These are phyloP conservation scores for Penicillium argentinense DNA, from an alignment of 495 filamentous ascomycete genomes.

Conservation along the genomic window DNA sequence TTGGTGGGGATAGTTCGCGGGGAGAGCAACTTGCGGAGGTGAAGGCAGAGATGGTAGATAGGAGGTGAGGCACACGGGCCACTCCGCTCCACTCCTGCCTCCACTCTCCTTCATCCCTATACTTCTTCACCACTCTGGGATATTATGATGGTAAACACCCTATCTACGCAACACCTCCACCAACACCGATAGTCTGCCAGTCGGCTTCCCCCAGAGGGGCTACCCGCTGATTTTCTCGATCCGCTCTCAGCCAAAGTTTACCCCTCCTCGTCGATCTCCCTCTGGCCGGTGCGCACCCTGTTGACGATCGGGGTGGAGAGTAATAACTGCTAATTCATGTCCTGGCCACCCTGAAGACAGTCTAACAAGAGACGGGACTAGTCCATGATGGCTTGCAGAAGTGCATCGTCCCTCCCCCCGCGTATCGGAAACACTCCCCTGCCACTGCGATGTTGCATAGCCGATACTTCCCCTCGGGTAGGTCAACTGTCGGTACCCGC, in stretches of 20 bases:
- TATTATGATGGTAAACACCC: too few species aligned
- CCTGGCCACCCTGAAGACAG: too few species aligned
- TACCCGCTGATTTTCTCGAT: too few species aligned
- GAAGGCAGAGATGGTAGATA: background rate
- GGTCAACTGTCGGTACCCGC: constrained; percentile 13
- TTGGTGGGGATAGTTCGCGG: background rate
- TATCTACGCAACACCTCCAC: too few species aligned
- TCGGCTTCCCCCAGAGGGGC: constrained; percentile 1
- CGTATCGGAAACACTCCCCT: constrained; percentile 12
- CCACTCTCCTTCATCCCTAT: background rate
- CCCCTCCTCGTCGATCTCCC: constrained; percentile 6
- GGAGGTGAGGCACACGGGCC: constrained; percentile 3
- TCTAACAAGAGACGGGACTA: too few species aligned
- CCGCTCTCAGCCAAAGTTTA: background rate
- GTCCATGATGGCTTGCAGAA: constrained; percentile 14
- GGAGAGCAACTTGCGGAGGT: background rate
- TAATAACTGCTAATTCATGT: background rate
- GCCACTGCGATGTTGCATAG: constrained; percentile 7
- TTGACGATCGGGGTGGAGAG: constrained; percentile 11
- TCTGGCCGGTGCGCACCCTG: constrained; percentile 20
- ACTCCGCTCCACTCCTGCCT: background rate
- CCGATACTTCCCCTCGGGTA: background rate
- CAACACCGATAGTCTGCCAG: too few species aligned
- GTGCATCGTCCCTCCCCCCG: too few species aligned
- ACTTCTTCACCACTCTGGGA: too few species aligned